phyloP scores from a whole-genome alignment of 495 filamentous ascomycete species.

The Poronia punctata region DNA sequence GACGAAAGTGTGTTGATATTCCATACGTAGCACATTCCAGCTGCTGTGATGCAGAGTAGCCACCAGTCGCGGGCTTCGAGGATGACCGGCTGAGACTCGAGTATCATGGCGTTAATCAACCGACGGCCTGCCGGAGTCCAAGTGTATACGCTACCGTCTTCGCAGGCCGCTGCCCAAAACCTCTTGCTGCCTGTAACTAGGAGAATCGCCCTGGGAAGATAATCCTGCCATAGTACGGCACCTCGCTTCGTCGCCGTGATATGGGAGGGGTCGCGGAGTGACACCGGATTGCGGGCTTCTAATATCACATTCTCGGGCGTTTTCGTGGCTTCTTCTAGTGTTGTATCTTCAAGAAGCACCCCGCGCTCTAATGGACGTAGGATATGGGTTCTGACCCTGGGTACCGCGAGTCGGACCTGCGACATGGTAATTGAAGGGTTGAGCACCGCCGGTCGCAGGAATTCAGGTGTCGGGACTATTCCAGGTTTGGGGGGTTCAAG shows the following conservation, averaged over 20 bases:
- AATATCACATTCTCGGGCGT: slow-evolving; percentile 48
- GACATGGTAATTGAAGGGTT: slow-evolving; percentile 74
- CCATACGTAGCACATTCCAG: slow-evolving; percentile 89
- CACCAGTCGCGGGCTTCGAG: slow-evolving; percentile 84
- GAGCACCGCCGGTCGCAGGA: slow-evolving; percentile 77
- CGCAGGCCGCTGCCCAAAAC: slow-evolving; percentile 88
- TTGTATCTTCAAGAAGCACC: slow-evolving; percentile 35
- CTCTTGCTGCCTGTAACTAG: slow-evolving; percentile 81
- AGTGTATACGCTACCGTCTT: slow-evolving; percentile 86
- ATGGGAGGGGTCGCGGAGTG: slow-evolving; percentile 70
- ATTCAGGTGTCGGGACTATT: slow-evolving; percentile 70
- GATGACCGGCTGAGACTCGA: slow-evolving; percentile 91
- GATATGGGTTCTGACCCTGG: slow-evolving; percentile 77
- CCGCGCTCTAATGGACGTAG: slow-evolving; percentile 55
- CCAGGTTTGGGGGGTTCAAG: slow-evolving; percentile 48
- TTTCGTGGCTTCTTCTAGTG: slow-evolving; percentile 53
- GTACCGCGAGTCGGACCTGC: slow-evolving; percentile 83
- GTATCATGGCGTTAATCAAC: slow-evolving; percentile 69
- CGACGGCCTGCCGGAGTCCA: slow-evolving; percentile 95
- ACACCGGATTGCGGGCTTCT: slow-evolving; percentile 47
- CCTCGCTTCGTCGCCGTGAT: slow-evolving; percentile 77
- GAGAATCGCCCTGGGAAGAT: slow-evolving; percentile 72
- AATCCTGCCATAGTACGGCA: slow-evolving; percentile 89
- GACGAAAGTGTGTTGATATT: slow-evolving; percentile 79
- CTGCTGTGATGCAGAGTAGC: slow-evolving; percentile 80